Evolutionary conservation across 208 protist genomes (phyloP), one percentile per base, ranked within the genome.

Genomic region (Acanthamoeba triangularis): DNA sequence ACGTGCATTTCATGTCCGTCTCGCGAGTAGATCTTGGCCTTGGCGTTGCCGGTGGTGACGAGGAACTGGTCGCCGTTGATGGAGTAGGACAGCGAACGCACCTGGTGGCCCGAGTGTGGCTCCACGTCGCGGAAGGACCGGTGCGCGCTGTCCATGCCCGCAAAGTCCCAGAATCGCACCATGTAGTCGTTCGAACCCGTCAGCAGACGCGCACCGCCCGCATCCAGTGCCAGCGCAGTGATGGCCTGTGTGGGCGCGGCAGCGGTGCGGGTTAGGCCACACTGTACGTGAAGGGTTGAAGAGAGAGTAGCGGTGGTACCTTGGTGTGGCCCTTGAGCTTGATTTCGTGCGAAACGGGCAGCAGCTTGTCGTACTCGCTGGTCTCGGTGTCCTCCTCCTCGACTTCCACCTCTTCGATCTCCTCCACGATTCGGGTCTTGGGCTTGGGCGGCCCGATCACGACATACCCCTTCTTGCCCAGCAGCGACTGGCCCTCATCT

Each of bases 141-240:
- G 23, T 54, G 85, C 85, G 85, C 23, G 59, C 54, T 37, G 85
- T 92, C 85, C 85, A 92, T 92, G 20, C 85, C 85, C 10, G 47
- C 59, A 92, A 92, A 92, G 85, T 92, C 85, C 47, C 47, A 92
- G 85, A 92, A 92, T 7, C 59, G 47, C 35, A 63, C 47, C 18
- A 54, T 72, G 44, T 72, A 92, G 85, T 92, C 85, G 56, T 63
- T 44, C 35, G 35, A 44, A 23, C 85, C 85, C 14, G 54, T 92
- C 85, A 92, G 28, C 49, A 92, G 85, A n/a, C 85, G 85, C 20
- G 85, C 49, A 30, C 85, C 85, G 59, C 35, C n/a, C 14, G 85
- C 2, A 33, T 92, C 85, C 85, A 92, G 35, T 16, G 54, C 47
- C 49, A 92, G 30, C n/a, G 56, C 49, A 63, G 85, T 92, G 33